Evolutionary conservation across 2,329 filamentous ascomycete species (phyloP).

Genomic region (Curvularia lunata): DNA sequence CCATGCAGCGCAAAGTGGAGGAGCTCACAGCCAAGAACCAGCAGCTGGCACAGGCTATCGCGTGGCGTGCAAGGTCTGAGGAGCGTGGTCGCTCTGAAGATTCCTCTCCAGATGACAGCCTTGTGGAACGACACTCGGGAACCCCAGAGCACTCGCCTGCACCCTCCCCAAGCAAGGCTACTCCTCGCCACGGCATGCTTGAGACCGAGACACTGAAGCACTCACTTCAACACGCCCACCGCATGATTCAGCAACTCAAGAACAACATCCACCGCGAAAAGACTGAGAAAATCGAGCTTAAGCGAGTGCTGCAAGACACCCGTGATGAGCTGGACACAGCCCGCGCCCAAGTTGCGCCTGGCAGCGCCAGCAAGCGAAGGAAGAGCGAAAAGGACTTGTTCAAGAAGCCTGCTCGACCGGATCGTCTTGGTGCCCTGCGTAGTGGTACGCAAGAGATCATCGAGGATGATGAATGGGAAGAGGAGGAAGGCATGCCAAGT

Average conservation of each 20-base stretch:
- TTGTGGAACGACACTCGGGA: constrained; percentile 64
- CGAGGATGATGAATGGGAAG: constrained; percentile 84
- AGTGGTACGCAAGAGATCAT: constrained; percentile 76
- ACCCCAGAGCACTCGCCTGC: constrained; percentile 92
- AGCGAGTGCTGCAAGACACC: constrained; percentile 92
- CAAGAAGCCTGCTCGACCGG: constrained; percentile 79
- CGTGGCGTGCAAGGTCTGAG: constrained; percentile 71
- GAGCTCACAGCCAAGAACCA: constrained; percentile 89
- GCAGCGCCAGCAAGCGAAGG: constrained; percentile 61
- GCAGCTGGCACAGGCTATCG: constrained; percentile 84
- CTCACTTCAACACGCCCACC: constrained; percentile 90
- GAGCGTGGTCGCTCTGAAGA: constrained; percentile 68
- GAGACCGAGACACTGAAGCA: constrained; percentile 96
- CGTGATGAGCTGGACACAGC: constrained; percentile 85
- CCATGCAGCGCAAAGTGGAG: constrained; percentile 83
- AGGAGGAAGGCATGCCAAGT: constrained; percentile 65
- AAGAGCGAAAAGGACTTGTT: constrained; percentile 64
- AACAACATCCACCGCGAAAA: constrained; percentile 96
- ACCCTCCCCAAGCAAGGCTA: constrained; percentile 87
- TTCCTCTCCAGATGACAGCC: constrained; percentile 43
- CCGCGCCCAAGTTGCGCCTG: constrained; percentile 57
- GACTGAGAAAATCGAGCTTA: constrained; percentile 96
- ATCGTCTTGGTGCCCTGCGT: constrained; percentile 75
- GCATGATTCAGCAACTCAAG: constrained; percentile 95
- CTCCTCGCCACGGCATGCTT: constrained; percentile 87